These are phyloP conservation scores for Cenococcum geophilum DNA, from an alignment of 495 filamentous ascomycete genomes.

Conservation along the genomic window DNA sequence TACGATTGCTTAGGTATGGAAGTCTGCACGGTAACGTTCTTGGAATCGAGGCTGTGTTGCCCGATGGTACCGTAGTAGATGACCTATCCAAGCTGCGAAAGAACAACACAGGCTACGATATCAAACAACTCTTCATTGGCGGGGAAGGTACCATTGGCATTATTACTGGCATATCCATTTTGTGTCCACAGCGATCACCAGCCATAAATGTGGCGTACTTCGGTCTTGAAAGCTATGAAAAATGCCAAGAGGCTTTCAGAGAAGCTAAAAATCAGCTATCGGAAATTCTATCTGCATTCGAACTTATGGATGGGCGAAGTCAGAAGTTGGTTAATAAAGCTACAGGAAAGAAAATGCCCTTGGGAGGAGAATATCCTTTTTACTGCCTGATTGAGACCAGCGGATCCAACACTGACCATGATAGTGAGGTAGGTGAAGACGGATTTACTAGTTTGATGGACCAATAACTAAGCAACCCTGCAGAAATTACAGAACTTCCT, in stretches of 20 bases:
- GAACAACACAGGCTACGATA: slow-evolving; percentile 96
- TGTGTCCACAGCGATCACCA: slow-evolving; percentile 67
- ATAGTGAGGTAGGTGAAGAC: slow-evolving; percentile 49
- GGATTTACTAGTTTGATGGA: background rate
- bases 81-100: slow-evolving; percentile 82
- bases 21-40: slow-evolving; percentile 89
- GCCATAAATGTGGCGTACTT: slow-evolving; percentile 35
- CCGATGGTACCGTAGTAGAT: slow-evolving; percentile 86
- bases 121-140: slow-evolving; percentile 97
- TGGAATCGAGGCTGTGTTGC: slow-evolving; percentile 85
- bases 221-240: slow-evolving; percentile 54
- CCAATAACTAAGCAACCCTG: slow-evolving; percentile 14
- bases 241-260: slow-evolving; percentile 72
- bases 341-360: slow-evolving; percentile 67
- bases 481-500: slow-evolving; percentile 53
- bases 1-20: slow-evolving; percentile 85
- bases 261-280: slow-evolving; percentile 84
- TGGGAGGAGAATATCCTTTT: slow-evolving; percentile 81
- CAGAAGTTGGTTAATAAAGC: slow-evolving; percentile 70
- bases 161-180: slow-evolving; percentile 81
- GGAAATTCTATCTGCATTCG: slow-evolving; percentile 95
- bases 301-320: slow-evolving; percentile 83
- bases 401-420: slow-evolving; percentile 88
- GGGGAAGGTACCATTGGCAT: slow-evolving; percentile 91
- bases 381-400: slow-evolving; percentile 96